Evolutionary conservation across 768 basidiomycete species (phyloP), one percentile per base, ranked within the genome.

Genomic region (Omphalotus guepiniiformis): DNA sequence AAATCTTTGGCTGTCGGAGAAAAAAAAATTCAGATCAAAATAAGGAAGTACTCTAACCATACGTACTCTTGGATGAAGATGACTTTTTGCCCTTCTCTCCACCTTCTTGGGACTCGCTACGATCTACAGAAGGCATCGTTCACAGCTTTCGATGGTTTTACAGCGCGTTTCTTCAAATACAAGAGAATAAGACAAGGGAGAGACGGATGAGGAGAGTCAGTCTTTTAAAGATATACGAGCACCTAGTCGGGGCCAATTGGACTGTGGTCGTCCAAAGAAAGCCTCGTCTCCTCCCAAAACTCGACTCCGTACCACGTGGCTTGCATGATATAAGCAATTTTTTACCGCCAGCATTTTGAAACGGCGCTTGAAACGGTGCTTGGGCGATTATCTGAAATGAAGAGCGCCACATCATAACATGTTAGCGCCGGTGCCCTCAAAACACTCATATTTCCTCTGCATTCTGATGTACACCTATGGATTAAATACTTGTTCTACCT

Each of bases 1-100:
- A 97, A 78, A 63, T 93, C 90, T 65, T 92, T 91, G 41, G 83
- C 85, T 85, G 62, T 28, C n/a, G 12, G 9, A 30, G 32, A 36
- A 32, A 32, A 9, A 32, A n/a, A 32, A 32, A n/a, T n/a, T n/a
- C n/a, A n/a, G n/a, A n/a, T n/a, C n/a, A n/a, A n/a, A n/a, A n/a
- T n/a, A n/a, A n/a, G n/a, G n/a, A n/a, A n/a, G n/a, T n/a, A n/a
- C n/a, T n/a, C n/a, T n/a, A n/a, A n/a, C n/a, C n/a, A 32, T 9
- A 32, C 30, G 9, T n/a, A 32, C 30, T 32, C n/a, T 32, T 32
- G 9, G 30, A 32, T n/a, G 30, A 32, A 9, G 30, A 32, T n/a
- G 30, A 32, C 30, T 32, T n/a, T 32, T n/a, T 9, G 9, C n/a
- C 30, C 30, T 32, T 32, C 30, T 32, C 30, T 32, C 30, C n/a